These are phyloP conservation scores for Aspergillus sp. DNA, from an alignment of 2,329 filamentous ascomycete species.

Conservation along the genomic window DNA sequence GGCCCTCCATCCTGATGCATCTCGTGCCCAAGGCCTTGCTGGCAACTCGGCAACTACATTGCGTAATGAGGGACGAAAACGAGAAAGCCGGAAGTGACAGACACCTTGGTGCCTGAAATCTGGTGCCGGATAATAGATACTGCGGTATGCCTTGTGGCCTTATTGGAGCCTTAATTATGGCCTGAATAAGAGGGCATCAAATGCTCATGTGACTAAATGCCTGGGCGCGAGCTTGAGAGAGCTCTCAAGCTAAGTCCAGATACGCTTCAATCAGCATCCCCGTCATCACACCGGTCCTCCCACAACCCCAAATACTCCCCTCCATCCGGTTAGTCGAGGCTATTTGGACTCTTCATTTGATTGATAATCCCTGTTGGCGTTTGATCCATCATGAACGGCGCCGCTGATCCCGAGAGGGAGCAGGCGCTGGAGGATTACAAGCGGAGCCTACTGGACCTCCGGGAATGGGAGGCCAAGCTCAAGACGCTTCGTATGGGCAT, in stretches of 20 bases:
- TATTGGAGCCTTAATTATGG: slow-evolving; percentile 1
- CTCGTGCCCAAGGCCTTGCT: not conserved
- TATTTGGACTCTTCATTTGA: not conserved
- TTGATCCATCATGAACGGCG: slow-evolving; percentile 37
- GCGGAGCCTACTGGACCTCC: slow-evolving; percentile 81
- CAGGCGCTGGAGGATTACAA: slow-evolving; percentile 77
- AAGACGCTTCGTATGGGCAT: slow-evolving; percentile 93
- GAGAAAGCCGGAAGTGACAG: not conserved
- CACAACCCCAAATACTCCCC: not conserved
- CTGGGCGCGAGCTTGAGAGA: slow-evolving; percentile 24
- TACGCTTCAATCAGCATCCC: slow-evolving; percentile 18
- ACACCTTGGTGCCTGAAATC: slow-evolving; percentile 20
- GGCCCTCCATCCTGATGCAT: not conserved
- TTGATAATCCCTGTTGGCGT: slow-evolving; percentile 1
- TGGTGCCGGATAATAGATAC: slow-evolving; percentile 19
- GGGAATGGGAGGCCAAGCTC: slow-evolving; percentile 98
- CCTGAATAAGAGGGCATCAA: slow-evolving; percentile 10
- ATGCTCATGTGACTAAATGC: slow-evolving; percentile 15
- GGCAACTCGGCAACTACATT: slow-evolving; percentile 2
- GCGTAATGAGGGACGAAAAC: slow-evolving; percentile 19
- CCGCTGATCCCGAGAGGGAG: slow-evolving; percentile 56
- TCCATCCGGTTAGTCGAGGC: not conserved
- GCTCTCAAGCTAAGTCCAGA: slow-evolving; percentile 28
- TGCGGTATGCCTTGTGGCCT: slow-evolving; percentile 2
- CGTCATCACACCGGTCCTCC: slow-evolving; percentile 5